A percentile compares a stretch with the other conserved stretches of the same genome.
Evolutionary conservation across 345 rosid genomes (phyloP).

Genomic region (Lumnitzera racemosa): DNA sequence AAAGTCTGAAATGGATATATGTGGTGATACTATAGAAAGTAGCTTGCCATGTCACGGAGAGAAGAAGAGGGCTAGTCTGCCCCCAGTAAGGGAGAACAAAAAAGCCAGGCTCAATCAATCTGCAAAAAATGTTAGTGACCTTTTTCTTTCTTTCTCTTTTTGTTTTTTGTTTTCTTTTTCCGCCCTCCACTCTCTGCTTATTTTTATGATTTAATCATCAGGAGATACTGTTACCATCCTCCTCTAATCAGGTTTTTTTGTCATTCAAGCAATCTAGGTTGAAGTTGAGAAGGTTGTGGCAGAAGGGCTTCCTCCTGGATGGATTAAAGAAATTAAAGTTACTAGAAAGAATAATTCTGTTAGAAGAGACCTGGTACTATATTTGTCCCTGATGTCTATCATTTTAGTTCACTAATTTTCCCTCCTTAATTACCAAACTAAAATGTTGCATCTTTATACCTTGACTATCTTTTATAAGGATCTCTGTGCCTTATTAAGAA

Average conservation of each 20-base stretch:
- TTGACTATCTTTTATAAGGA: too few species aligned
- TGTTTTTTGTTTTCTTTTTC: too few species aligned
- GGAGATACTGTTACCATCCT: neutral
- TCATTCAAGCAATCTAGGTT: slow-evolving; percentile 44
- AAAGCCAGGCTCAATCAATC: too few species aligned
- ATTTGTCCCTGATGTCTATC: slow-evolving; percentile 12
- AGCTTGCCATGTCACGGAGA: too few species aligned
- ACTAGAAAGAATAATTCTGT: slow-evolving; percentile 40
- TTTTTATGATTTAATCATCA: neutral
- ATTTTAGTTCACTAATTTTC: slow-evolving; percentile 2
- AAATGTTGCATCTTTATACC: neutral
- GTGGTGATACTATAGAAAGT: too few species aligned
- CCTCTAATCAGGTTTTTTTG: slow-evolving; percentile 16
- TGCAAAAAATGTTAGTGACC: slow-evolving; percentile 20
- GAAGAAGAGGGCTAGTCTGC: too few species aligned
- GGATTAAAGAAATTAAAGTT: slow-evolving; percentile 72
- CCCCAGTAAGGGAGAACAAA: too few species aligned
- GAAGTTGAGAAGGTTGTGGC: slow-evolving; percentile 46
- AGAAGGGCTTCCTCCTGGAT: slow-evolving; percentile 78
- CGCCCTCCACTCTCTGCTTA: neutral
- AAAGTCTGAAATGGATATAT: too few species aligned
- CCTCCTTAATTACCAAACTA: slow-evolving; percentile 2
- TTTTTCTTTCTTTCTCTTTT: neutral
- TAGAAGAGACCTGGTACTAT: slow-evolving; percentile 67
- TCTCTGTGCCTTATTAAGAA: too few species aligned